Conservation (phyloP, 2,329 filamentous ascomycete genomes). For the Dothideomycetes sp. region DNA sequence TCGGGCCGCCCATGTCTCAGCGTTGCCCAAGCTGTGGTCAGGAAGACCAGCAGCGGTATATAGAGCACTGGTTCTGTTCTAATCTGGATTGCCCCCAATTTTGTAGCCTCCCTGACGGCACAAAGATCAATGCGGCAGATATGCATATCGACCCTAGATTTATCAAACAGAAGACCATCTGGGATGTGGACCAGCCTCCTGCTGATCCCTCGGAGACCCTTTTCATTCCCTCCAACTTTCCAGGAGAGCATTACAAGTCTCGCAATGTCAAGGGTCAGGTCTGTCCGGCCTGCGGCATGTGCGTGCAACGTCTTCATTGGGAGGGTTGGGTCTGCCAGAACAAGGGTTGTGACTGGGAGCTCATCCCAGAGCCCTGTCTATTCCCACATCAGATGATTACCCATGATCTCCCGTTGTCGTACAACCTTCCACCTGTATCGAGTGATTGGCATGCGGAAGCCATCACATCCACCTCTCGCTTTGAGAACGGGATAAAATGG, state of each 20-base stretch:
- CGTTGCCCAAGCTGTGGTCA: conserved; percentile 21
- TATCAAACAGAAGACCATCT: conserved; percentile 41
- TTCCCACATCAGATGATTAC: no score
- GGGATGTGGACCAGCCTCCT: conserved; percentile 25
- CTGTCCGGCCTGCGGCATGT: conserved; percentile 53
- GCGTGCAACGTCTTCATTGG: conserved; percentile 51
- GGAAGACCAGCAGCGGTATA: conserved; percentile 27
- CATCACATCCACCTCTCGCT: no score
- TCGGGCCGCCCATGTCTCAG: conserved; percentile 20
- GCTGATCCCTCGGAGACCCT: no score
- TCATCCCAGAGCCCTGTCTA: conserved; percentile 22
- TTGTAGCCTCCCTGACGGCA: conserved; percentile 37
- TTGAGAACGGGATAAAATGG: no score
- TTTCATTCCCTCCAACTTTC: no score
- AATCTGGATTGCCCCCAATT: conserved; percentile 40
- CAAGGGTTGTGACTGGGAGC: conserved; percentile 39
- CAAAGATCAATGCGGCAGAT: no score
- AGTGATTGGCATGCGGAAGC: no score
- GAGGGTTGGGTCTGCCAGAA: conserved; percentile 54
- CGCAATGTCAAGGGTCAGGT: conserved; percentile 57
- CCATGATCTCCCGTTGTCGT: no score
- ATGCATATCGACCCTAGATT: conserved; percentile 50
- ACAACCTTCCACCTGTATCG: no score
- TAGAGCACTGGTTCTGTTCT: conserved; percentile 51
- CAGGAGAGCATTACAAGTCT: no score